phyloP scores from a whole-genome alignment of 164 flowering plant species.

The Nelumbo lutea region DNA sequence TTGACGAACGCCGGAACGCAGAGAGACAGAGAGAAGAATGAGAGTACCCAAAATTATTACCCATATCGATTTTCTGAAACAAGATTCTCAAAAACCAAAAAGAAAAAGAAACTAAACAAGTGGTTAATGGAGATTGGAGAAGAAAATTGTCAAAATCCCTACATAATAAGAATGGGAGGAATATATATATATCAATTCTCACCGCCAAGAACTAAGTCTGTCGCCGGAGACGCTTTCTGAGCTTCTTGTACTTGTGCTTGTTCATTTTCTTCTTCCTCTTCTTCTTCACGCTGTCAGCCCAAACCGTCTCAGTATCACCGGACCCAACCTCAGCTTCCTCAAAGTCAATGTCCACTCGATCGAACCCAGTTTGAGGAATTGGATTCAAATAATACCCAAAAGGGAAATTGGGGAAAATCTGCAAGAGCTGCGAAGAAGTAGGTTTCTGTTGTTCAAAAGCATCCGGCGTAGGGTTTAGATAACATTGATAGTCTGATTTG shows the following conservation, averaged over 20 bases:
- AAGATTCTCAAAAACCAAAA: too few species aligned
- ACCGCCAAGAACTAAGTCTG: conserved; percentile 25
- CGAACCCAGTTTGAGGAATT: conserved; percentile 17
- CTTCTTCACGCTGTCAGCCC: conserved; percentile 88
- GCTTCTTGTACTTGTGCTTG: conserved; percentile 73
- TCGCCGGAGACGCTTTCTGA: conserved; percentile 47
- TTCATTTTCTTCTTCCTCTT: conserved; percentile 91
- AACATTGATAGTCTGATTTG: conserved; percentile 2
- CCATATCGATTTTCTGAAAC: too few species aligned
- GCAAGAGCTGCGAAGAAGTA: background rate
- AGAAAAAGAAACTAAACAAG: too few species aligned
- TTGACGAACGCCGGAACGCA: too few species aligned
- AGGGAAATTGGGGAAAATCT: conserved; percentile 34
- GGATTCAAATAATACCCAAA: conserved; percentile 29
- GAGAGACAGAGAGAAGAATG: too few species aligned
- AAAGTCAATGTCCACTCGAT: background rate
- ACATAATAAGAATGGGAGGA: too few species aligned
- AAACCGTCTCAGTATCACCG: conserved; percentile 21
- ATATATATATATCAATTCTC: conserved; percentile 4
- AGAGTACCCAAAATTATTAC: too few species aligned
- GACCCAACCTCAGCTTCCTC: conserved; percentile 9
- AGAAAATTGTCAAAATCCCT: too few species aligned
- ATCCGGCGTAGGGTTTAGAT: conserved; percentile 8
- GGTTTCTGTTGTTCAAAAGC: conserved; percentile 4
- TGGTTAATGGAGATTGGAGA: too few species aligned